Percentiles rank a stretch among this genome's conserved stretches.
Evolutionary conservation across 2,329 filamentous ascomycete genomes (phyloP).

Genomic region (Cordyceps javanica): DNA sequence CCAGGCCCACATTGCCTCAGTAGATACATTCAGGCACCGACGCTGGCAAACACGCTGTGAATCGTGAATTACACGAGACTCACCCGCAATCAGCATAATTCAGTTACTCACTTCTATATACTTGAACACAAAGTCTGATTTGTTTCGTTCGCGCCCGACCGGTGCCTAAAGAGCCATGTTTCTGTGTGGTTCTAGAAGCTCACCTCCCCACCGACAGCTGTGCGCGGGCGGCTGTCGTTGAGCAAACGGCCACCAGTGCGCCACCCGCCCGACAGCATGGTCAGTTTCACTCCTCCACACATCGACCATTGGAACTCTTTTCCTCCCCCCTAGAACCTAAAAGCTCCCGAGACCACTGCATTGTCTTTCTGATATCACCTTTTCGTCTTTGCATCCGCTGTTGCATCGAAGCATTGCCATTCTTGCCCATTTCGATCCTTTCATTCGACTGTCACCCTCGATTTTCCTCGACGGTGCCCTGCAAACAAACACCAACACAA

Average conservation of each 20-base stretch:
- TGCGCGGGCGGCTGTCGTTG: conserved; percentile 4
- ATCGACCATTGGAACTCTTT: not conserved
- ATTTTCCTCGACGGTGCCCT: not conserved
- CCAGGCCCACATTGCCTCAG: conserved; percentile 8
- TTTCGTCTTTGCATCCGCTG: not conserved
- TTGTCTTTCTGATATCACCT: conserved; percentile 13
- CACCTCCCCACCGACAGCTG: not conserved
- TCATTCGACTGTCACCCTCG: not conserved
- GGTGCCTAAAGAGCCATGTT: conserved; percentile 17
- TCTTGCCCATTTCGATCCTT: not conserved
- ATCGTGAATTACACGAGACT: not conserved
- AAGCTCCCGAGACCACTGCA: conserved; percentile 9
- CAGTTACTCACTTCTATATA: not conserved
- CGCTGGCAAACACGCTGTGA: not conserved
- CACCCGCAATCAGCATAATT: not conserved
- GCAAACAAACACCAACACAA: conserved; percentile 6
- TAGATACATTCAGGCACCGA: not conserved
- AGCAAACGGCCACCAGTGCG: conserved; percentile 10
- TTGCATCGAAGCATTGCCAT: not conserved
- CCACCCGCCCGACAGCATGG: not conserved
- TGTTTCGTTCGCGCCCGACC: not conserved
- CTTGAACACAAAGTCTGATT: not conserved
- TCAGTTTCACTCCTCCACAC: conserved; percentile 12
- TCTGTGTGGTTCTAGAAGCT: conserved; percentile 21
- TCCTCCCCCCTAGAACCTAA: not conserved